These are phyloP conservation scores for Cytospora piceae DNA, from an alignment of 2,329 filamentous ascomycete genomes.

Conservation along the genomic window DNA sequence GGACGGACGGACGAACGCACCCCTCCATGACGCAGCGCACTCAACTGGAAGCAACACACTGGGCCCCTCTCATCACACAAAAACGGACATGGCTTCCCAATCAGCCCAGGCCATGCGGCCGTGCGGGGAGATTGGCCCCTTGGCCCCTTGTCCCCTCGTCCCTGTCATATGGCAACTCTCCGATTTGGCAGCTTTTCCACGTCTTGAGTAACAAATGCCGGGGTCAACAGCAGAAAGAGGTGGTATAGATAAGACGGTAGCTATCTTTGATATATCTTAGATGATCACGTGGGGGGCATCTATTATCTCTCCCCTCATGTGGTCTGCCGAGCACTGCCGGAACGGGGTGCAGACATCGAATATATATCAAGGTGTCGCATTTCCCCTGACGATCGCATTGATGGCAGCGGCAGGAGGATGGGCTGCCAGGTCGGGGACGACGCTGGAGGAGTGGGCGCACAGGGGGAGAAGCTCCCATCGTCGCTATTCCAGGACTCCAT, in stretches of 20 bases:
- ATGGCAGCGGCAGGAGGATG: background rate
- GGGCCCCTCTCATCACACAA: constrained; percentile 20
- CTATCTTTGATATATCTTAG: background rate
- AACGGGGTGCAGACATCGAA: background rate
- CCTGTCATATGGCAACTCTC: constrained; percentile 14
- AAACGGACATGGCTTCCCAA: constrained; percentile 18
- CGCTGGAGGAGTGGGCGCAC: background rate
- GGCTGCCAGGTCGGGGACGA: background rate
- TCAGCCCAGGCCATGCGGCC: constrained; percentile 7
- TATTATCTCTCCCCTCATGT: background rate
- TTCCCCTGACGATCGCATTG: background rate
- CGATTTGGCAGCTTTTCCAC: constrained; percentile 12
- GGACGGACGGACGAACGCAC: background rate
- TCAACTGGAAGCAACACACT: constrained; percentile 16
- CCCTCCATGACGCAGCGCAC: background rate
- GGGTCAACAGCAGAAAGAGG: background rate
- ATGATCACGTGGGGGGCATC: background rate
- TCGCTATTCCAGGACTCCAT: background rate
- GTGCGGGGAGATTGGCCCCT: constrained; percentile 18
- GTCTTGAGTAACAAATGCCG: background rate
- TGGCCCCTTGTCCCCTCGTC: constrained; percentile 10
- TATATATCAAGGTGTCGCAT: background rate
- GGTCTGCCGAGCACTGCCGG: background rate
- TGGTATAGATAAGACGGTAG: background rate
- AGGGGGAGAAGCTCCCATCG: background rate